phyloP scores from a whole-genome alignment of 441 rosid species.

The Rhodomyrtus psidioides region DNA sequence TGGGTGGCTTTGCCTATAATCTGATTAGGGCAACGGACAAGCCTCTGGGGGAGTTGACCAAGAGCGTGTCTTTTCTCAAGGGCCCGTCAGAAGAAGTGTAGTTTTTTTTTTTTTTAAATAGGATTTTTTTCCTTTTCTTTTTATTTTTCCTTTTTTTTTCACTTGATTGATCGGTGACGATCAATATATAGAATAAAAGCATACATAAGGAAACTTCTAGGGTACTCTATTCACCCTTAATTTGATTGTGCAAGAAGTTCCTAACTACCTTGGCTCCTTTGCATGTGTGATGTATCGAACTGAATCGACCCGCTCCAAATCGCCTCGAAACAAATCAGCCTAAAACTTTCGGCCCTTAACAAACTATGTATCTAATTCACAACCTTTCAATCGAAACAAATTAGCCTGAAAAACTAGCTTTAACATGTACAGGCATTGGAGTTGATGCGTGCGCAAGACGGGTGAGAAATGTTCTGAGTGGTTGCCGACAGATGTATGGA shows the following conservation, averaged over 20 bases:
- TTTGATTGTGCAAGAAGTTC: background rate
- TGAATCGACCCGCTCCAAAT: background rate
- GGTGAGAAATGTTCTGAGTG: too few species aligned
- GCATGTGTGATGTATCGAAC: background rate
- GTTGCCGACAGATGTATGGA: too few species aligned
- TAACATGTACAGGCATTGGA: background rate
- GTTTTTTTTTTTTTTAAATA: too few species aligned
- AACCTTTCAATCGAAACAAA: background rate
- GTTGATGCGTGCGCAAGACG: too few species aligned
- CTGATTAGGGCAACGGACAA: constrained; percentile 22
- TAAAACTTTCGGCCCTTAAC: background rate
- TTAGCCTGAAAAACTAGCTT: background rate
- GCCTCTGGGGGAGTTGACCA: constrained; percentile 23
- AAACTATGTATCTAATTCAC: background rate
- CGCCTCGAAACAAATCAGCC: background rate
- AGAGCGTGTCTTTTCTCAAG: constrained; percentile 14
- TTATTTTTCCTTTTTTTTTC: too few species aligned
- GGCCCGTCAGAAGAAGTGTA: background rate
- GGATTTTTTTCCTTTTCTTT: too few species aligned
- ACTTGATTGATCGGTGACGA: too few species aligned
- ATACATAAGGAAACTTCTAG: background rate
- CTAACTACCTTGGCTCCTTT: background rate
- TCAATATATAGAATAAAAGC: background rate
- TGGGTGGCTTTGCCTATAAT: constrained; percentile 22
- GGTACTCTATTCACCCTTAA: background rate